Evolutionary conservation across 2,329 filamentous ascomycete species (phyloP), one percentile per base, ranked within the genome.

Genomic region (Fusarium praegraminearum): DNA sequence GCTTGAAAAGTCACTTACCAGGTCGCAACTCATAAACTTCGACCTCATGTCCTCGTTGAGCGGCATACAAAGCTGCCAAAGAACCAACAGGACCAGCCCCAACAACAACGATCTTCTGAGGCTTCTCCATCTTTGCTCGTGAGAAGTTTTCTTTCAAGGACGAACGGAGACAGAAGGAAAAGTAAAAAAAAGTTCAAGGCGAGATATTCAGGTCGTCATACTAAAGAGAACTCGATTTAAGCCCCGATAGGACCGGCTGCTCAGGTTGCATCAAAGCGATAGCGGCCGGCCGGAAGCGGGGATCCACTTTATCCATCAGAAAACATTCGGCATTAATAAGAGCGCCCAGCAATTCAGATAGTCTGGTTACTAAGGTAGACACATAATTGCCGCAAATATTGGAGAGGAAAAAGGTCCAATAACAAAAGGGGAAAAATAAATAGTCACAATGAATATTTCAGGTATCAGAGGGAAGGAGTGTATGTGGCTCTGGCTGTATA

Each of bases 31-130:
- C 96, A 79, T 98, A 99, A 51, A 99, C 86, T 78, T 98, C 94
- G 33, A 99, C 96, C 76, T 95, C 84, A 79, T 97, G 90, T 44
- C 94, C 96, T 78, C 95, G 86, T 72, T 91, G 88, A 5, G 96
- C 95, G 56, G 96, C 95, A 83, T 98, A 99, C 8, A 99, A 83
- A 44, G 94, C 96, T 26, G 96, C 94, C 43, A 99, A 84, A 13
- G 94, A 93, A 40, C 96, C 96, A 10, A 99, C 96, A 0, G 96
- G 96, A 3, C 96, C 96, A 57, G 94, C 96, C 56, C 96, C 96
- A 50, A 99, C 91, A 47, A 99, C 87, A 22, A 97, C 86, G 57
- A 92, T 89, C 80, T 93, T 96, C 74, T 93, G 87, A 65, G 72
- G 65, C 30, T 73, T 74, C 24, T 73, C 72, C 80, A 83, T 83